Percentiles rank a stretch among this genome's conserved stretches.
Conservation (phyloP, 495 filamentous ascomycete genomes). For the Articulospora tetracladia region DNA sequence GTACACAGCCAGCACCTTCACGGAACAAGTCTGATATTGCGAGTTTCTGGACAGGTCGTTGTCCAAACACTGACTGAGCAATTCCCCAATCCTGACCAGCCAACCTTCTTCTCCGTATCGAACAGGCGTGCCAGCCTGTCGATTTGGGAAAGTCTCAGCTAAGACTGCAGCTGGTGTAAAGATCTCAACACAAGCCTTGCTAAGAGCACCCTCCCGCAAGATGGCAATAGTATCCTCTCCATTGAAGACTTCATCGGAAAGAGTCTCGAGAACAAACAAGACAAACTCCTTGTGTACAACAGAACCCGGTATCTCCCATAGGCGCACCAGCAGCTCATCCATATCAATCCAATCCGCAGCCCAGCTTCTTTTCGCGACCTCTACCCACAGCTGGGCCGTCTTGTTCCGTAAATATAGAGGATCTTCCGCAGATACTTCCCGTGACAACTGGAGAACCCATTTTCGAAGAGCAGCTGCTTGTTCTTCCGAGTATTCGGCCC, state of each 20-base stretch:
- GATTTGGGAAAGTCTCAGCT: constrained; percentile 64
- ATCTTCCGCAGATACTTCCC: constrained; percentile 65
- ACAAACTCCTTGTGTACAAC: constrained; percentile 76
- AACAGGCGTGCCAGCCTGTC: constrained; percentile 55
- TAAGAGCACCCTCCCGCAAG: constrained; percentile 75
- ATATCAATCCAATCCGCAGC: constrained; percentile 88
- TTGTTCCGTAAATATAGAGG: constrained; percentile 87
- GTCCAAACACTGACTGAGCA: constrained; percentile 70
- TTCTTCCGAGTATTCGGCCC: constrained; percentile 61
- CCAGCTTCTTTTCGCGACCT: constrained; percentile 92
- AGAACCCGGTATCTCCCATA: constrained; percentile 66
- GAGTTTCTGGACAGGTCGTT: constrained; percentile 57
- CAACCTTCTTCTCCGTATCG: constrained; percentile 81
- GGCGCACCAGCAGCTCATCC: constrained; percentile 74
- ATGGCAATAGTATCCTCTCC: constrained; percentile 82
- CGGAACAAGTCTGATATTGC: constrained; percentile 59
- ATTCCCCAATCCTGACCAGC: constrained; percentile 70
- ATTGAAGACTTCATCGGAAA: constrained; percentile 92
- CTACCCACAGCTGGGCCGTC: constrained; percentile 91
- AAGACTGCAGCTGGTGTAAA: constrained; percentile 80
- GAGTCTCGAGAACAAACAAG: constrained; percentile 78
- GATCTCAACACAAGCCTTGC: constrained; percentile 86
- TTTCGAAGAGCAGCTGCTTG: constrained; percentile 61
- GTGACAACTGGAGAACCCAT: constrained; percentile 77
- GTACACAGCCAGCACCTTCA: constrained; percentile 72